Evolutionary conservation across 345 rosid genomes (phyloP), one percentile per base, ranked within the genome.

Genomic region (Viola odorata): DNA sequence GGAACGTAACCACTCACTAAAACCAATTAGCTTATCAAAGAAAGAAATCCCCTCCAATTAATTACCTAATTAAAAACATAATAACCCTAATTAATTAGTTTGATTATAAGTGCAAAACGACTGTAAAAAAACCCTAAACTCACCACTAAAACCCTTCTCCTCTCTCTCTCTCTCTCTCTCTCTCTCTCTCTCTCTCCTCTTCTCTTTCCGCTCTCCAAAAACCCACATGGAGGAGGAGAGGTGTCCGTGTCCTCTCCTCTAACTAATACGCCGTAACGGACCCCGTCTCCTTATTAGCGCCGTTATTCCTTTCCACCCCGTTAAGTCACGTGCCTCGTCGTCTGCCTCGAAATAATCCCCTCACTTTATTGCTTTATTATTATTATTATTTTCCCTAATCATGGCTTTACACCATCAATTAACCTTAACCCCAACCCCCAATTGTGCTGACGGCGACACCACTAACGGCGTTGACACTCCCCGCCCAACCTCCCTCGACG

Each of bases 261-360:
- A 65, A 71, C 52, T 67, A 65, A 71, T 23, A 75, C 78, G 76
- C 57, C 81, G 82, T 83, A 77, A 84, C 84, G 87, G 80, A 36
- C 57, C 5, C 7, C 11, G 7, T 62, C 60, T 66, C 47, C 70
- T 47, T 37, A 8, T 58, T 58, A 71, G 78, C 82, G 81, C 82
- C 85, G 88, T 85, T 78, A 77, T 63, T 17, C 51, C 58, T 6
- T 11, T 10, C 50, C 44, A 41, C 41, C 57, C 69, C 63, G 69
- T 63, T 73, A 13, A 61, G 74, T 61, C 78, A 74, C 80, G 81
- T 76, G 85, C 73, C 72, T 69, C 32, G 32, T 69, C 32, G 32
- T 57, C 5, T 15, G 37, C 23, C 11, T 50, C 5, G 50, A 10
- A 10, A 9, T 47, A 47, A 47, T 47, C 8, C 11, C 13, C 50